Conservation (phyloP, 495 filamentous ascomycete genomes). For the Penicillium soppii region DNA sequence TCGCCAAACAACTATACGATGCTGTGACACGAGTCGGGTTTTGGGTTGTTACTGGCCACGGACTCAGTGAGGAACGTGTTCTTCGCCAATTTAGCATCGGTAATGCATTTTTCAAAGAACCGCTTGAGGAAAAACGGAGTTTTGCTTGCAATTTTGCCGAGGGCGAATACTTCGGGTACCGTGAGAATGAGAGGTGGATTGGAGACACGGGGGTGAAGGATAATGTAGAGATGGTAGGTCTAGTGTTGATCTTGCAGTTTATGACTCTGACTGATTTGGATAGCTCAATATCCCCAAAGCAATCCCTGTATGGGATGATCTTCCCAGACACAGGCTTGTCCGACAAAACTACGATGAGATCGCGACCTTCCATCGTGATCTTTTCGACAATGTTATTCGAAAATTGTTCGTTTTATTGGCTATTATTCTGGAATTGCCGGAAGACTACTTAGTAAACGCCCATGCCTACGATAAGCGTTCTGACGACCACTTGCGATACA, state of each 20-base stretch:
- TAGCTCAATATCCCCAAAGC: slow-evolving; percentile 51
- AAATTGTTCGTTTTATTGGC: slow-evolving; percentile 39
- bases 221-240: slow-evolving; percentile 42
- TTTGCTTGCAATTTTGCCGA: slow-evolving; percentile 43
- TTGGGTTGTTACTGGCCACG: slow-evolving; percentile 31
- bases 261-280: neutral
- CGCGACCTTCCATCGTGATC: slow-evolving; percentile 21
- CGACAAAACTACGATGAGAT: slow-evolving; percentile 24
- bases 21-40: slow-evolving; percentile 51
- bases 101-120: slow-evolving; percentile 39
- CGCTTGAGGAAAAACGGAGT: slow-evolving; percentile 31
- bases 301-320: slow-evolving; percentile 39
- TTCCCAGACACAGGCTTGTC: slow-evolving; percentile 28
- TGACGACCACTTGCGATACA: slow-evolving; percentile 54
- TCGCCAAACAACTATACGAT: slow-evolving; percentile 54
- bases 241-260: neutral
- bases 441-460: slow-evolving; percentile 46
- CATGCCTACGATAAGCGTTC: slow-evolving; percentile 49
- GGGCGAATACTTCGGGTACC: slow-evolving; percentile 47
- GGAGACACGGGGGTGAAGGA: slow-evolving; percentile 46
- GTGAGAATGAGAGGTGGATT: slow-evolving; percentile 43
- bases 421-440: slow-evolving; percentile 53
- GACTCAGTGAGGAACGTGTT: slow-evolving; percentile 35
- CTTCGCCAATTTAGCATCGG: slow-evolving; percentile 40
- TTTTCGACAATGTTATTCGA: slow-evolving; percentile 18